Base-by-base conservation (phyloP, 2,329 filamentous ascomycete species). In the Incumbomyces delicatus region DNA sequence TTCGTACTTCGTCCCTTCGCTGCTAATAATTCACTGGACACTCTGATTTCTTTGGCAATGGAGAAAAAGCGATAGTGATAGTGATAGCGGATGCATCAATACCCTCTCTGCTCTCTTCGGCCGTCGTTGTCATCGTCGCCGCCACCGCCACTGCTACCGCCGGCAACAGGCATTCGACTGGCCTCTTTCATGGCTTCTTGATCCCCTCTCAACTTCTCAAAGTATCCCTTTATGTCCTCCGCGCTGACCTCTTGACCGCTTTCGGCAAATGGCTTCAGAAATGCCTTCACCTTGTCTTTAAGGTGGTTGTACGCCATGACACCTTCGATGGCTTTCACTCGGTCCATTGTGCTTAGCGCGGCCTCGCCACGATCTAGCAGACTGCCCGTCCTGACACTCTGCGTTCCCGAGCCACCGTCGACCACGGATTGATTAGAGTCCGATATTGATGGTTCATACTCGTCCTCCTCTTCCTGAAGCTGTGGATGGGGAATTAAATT, bases 251-350 rank as follows among this genome's bases (percentile, higher is more conserved):
- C 81, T 64, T 85, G 72, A 1, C 90, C 90, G 52, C 83, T 94
- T 61, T 95, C 87, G 0, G 92, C 92, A 63, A 95, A 98, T 36
- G 94, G 85, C 66, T 89, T 81, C 59, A 98, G 79, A 63, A 98
- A 96, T 0, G 83, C 82, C 71, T 90, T 95, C n/a, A 98, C 80
- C 62, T 90, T 89, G 60, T 96, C 89, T 61, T 94, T 92, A 50
- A 98, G 76, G 59, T 94, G 85, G 59, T 96, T 95, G 67, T 96
- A 98, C 0, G 89, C 90, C 88, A 96, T 95, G 38, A 94, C 90
- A 13, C 92, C 92, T 64, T 98, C 86, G 47, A 98, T 95, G 3
- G 92, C 92, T 12, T 83, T 77, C 6, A 96, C 90, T 2, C 92
- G 85, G 62, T 98, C 92, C 47, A 98, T 82, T 58, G 87, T 94